These are phyloP conservation scores for Blastomyces parvus DNA, from an alignment of 2,329 filamentous ascomycete genomes.

Conservation along the genomic window DNA sequence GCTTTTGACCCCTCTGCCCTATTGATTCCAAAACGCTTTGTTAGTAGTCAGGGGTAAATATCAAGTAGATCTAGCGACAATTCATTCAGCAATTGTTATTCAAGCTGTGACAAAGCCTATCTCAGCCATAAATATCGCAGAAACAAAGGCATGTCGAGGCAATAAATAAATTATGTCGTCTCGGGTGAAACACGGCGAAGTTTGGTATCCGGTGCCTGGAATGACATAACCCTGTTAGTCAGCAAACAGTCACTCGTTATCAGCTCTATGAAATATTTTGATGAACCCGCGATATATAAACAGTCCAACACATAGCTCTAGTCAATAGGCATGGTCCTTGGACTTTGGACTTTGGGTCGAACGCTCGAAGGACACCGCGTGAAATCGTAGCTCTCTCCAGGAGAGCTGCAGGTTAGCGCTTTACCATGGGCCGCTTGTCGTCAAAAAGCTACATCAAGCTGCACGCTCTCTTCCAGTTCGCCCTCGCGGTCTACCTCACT, in stretches of 20 bases:
- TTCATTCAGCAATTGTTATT: background rate
- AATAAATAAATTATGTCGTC: too few species aligned
- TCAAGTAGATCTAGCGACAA: background rate
- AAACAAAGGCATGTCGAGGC: background rate
- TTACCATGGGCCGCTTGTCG: slow-evolving; percentile 68
- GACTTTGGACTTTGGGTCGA: too few species aligned
- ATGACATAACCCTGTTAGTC: slow-evolving; percentile 1
- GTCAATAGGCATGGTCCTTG: background rate
- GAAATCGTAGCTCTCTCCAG: background rate
- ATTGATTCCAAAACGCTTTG: background rate
- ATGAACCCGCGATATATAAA: background rate
- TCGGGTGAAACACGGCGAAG: too few species aligned
- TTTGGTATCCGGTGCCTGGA: background rate
- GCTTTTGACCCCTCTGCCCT: background rate
- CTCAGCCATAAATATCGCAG: background rate
- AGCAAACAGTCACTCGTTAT: background rate
- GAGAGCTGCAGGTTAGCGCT: slow-evolving; percentile 7
- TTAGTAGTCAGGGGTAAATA: background rate
- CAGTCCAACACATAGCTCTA: background rate
- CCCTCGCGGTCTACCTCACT: slow-evolving; percentile 74
- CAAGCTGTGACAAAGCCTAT: background rate
- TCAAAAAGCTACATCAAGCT: slow-evolving; percentile 71
- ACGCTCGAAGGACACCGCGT: slow-evolving; percentile 6
- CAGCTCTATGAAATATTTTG: background rate
- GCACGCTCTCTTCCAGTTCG: slow-evolving; percentile 74